Evolutionary conservation across 805 yeast genomes (phyloP).

Genomic region (Metschnikowia lochheadii): DNA sequence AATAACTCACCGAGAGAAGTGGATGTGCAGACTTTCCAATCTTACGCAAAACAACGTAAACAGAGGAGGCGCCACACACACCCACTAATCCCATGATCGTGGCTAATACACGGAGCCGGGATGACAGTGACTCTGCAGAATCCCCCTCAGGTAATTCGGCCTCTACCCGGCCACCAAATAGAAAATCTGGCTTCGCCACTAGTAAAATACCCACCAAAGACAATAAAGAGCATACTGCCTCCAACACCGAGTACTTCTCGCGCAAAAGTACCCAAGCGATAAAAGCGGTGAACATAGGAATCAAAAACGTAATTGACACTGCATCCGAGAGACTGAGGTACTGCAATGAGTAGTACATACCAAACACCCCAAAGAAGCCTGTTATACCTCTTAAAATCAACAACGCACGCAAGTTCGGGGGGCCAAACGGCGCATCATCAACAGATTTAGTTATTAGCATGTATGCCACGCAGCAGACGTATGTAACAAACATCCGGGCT

Average conservation of each 20-base stretch:
- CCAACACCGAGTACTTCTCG: slow-evolving; percentile 63
- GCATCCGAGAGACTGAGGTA: slow-evolving; percentile 79
- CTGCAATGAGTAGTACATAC: slow-evolving; percentile 69
- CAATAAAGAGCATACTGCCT: slow-evolving; percentile 62
- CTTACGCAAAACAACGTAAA: slow-evolving; percentile 65
- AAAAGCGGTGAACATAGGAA: slow-evolving; percentile 73
- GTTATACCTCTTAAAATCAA: slow-evolving; percentile 60
- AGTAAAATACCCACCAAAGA: slow-evolving; percentile 74
- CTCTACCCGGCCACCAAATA: slow-evolving; percentile 48
- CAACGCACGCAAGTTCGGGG: slow-evolving; percentile 49
- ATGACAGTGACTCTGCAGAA: slow-evolving; percentile 47
- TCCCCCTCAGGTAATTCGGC: slow-evolving; percentile 30
- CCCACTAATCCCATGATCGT: slow-evolving; percentile 61
- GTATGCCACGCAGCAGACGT: slow-evolving; percentile 51
- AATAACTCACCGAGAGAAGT: slow-evolving; percentile 70
- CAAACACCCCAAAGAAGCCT: slow-evolving; percentile 75
- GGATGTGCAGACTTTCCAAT: slow-evolving; percentile 82
- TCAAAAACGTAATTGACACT: slow-evolving; percentile 70
- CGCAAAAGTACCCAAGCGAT: slow-evolving; percentile 63
- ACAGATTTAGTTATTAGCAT: slow-evolving; percentile 48
- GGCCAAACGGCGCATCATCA: slow-evolving; percentile 68
- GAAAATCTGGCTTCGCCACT: slow-evolving; percentile 75
- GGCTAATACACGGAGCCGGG: slow-evolving; percentile 57
- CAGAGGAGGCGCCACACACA: slow-evolving; percentile 64
- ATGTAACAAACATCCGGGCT: slow-evolving; percentile 73